Percentiles rank a stretch among this genome's conserved stretches.
These are phyloP conservation scores for Colletotrichum eleusines DNA, from an alignment of 2,329 filamentous ascomycete species.

Conservation along the genomic window DNA sequence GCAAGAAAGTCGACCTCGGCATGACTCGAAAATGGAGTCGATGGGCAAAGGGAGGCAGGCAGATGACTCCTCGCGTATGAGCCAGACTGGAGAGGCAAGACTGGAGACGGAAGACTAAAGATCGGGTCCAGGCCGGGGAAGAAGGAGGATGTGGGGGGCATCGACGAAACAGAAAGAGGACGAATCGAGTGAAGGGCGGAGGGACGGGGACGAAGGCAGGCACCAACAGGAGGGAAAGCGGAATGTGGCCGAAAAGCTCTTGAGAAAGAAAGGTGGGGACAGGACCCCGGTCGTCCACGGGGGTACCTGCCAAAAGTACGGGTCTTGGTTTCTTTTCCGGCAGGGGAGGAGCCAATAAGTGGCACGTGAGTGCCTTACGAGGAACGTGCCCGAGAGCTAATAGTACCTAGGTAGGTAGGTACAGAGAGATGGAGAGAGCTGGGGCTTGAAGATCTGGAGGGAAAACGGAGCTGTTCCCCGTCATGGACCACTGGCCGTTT, in stretches of 20 bases:
- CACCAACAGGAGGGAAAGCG: slow-evolving; percentile 20
- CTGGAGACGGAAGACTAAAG: background rate
- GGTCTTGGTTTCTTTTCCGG: slow-evolving; percentile 7
- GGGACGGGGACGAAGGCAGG: too few relatives aligned
- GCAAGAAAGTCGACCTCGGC: slow-evolving; percentile 8
- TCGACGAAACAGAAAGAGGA: background rate
- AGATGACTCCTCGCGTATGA: slow-evolving; percentile 7
- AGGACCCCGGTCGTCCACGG: slow-evolving; percentile 19
- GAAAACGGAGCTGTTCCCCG: background rate
- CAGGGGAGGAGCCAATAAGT: slow-evolving; percentile 7
- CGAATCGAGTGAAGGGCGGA: background rate
- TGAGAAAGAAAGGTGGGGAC: slow-evolving; percentile 3
- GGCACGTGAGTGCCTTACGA: slow-evolving; percentile 14
- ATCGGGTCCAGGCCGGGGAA: background rate
- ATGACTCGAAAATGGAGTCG: slow-evolving; percentile 9
- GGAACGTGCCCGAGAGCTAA: background rate
- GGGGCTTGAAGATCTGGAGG: background rate
- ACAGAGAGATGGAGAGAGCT: background rate
- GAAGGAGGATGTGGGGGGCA: background rate
- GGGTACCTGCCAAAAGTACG: slow-evolving; percentile 10
- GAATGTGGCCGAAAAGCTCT: slow-evolving; percentile 37
- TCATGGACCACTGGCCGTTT: background rate
- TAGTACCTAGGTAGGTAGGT: too few relatives aligned
- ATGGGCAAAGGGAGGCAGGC: background rate
- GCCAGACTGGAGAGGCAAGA: background rate